A percentile compares a stretch with the other conserved stretches of the same genome.
These are phyloP conservation scores for Apocynum venetum DNA, from an alignment of 257 asterid genomes.

Conservation along the genomic window DNA sequence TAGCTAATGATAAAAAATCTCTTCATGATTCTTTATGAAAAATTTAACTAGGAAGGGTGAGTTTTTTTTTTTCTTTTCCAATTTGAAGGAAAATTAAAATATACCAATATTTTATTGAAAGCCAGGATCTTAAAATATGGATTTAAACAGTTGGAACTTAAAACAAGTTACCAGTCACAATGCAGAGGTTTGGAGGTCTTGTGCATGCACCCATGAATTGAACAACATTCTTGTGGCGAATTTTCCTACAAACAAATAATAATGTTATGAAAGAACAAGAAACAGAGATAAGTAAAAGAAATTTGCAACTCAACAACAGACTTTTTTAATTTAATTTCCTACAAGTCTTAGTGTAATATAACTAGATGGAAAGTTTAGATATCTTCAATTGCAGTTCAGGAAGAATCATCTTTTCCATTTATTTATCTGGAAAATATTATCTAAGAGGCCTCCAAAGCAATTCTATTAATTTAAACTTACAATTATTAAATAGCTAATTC, in stretches of 20 bases:
- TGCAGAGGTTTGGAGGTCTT: conserved; percentile 43
- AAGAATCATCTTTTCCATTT: background rate
- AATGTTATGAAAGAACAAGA: background rate
- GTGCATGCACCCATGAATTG: conserved; percentile 55
- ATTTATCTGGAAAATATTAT: background rate
- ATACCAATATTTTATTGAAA: background rate
- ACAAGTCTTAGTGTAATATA: background rate
- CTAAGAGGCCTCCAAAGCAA: background rate
- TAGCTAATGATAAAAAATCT: background rate
- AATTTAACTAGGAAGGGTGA: background rate
- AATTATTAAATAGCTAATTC: background rate
- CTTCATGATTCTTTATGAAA: background rate
- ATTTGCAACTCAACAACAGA: background rate
- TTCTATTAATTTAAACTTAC: background rate
- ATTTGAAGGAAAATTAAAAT: background rate
- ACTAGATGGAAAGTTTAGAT: background rate
- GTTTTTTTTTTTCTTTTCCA: too few relatives aligned
- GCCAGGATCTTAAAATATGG: background rate
- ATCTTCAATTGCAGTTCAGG: background rate
- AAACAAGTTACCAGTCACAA: conserved; percentile 37
- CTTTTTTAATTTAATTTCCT: background rate
- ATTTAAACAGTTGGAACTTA: background rate
- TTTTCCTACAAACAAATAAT: conserved; percentile 28
- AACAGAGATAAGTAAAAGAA: background rate
- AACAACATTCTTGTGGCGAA: conserved; percentile 51